Conservation (phyloP, 2,329 filamentous ascomycete species). For the Talaromyces atroroseus region DNA sequence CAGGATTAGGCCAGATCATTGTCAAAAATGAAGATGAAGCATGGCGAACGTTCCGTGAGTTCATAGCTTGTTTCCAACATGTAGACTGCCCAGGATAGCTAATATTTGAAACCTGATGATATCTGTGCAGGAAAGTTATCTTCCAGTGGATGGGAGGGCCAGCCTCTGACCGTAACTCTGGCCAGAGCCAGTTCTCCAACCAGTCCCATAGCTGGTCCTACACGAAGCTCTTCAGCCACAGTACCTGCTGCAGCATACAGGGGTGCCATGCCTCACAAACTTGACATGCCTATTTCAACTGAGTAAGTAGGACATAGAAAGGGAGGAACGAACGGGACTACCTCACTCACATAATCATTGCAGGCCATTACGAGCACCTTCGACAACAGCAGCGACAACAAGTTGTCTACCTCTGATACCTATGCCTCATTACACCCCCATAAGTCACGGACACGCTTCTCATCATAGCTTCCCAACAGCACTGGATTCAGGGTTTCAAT, state of each 20-base stretch:
- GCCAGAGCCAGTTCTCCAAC: slow-evolving; percentile 37
- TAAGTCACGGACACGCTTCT: not conserved
- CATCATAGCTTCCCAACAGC: not conserved
- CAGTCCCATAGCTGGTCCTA: slow-evolving; percentile 38
- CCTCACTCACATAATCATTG: not conserved
- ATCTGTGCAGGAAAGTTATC: slow-evolving; percentile 32
- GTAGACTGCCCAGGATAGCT: not conserved
- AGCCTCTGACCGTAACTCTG: slow-evolving; percentile 38
- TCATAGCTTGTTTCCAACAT: not conserved
- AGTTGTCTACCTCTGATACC: not conserved
- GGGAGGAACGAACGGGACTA: not conserved
- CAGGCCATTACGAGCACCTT: not conserved
- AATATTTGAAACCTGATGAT: not conserved
- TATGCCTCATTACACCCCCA: not conserved
- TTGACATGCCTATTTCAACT: slow-evolving; percentile 31
- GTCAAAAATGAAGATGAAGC: slow-evolving; percentile 42
- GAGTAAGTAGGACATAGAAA: slow-evolving; percentile 22
- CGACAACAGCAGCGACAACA: not conserved
- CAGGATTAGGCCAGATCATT: slow-evolving; percentile 40
- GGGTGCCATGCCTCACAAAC: no score
- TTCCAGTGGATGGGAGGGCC: slow-evolving; percentile 40
- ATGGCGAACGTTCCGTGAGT: slow-evolving; percentile 40
- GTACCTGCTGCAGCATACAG: not conserved
- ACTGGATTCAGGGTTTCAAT: not conserved
- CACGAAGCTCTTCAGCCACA: slow-evolving; percentile 27